Base-by-base conservation (phyloP, 176 grass and related monocot genomes). In the Bothriochloa decipiens region DNA sequence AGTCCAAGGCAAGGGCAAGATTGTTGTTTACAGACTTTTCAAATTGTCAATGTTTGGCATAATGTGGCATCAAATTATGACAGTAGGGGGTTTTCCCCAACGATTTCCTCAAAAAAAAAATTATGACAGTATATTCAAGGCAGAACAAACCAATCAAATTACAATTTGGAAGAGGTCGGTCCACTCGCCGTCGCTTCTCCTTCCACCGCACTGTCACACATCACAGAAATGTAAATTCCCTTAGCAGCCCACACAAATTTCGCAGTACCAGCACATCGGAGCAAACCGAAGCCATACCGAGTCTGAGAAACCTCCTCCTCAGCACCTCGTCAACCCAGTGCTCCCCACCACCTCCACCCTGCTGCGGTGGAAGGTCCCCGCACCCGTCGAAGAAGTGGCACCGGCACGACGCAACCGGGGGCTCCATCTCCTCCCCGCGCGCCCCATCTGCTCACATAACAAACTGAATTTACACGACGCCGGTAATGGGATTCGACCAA, bases 321-420 rank as follows among this genome's bases (percentile, higher is more conserved):
- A 98, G 83, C 28, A 98, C 91, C 62, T 95, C 89, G 87, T 98
- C 93, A 29, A 98, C 86, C 96, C 96, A 98, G 62, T 95, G 96
- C 52, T 88, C 91, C 62, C 71, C 91, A 69, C 40, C 87, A 27
- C 41, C 86, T 35, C 78, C 60, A 42, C 85, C 81, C 70, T 20
- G 14, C 64, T 41, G 13, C 63, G 62, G 55, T 32, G 45, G 82
- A n/a, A 88, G 55, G 75, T 92, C 91, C 37, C 80, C 74, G 28
- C 89, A 89, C 8, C 91, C 93, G 55, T 95, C 91, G 81, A 98
- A 98, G 89, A 98, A 98, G 82, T 98, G 91, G 81, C 93, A 98
- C 25, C 87, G 85, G 73, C 93, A 98, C 17, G 93, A 93, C 3
- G 86, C 85, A 25, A 92, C 76, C 33, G 89, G 91, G 2, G 87